Evolutionary conservation across 495 filamentous ascomycete species (phyloP).

Genomic region (Geopyxis carbonaria): DNA sequence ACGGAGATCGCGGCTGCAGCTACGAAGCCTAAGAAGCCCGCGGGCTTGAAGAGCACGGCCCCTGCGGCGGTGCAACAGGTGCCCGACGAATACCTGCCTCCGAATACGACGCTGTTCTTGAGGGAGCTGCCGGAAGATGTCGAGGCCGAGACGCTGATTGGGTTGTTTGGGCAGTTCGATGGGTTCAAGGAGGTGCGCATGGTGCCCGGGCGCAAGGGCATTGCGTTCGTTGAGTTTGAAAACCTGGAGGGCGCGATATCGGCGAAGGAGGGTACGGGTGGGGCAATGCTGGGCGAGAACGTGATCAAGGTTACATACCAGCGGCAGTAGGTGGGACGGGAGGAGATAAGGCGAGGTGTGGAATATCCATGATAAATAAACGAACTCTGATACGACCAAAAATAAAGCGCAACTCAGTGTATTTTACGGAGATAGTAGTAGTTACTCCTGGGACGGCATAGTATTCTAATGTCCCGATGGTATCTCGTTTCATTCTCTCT

Average conservation of each 20-base stretch:
- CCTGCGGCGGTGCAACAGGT: conserved; percentile 55
- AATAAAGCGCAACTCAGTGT: too few species aligned
- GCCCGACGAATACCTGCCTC: conserved; percentile 91
- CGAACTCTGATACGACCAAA: too few species aligned
- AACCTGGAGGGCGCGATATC: conserved; percentile 73
- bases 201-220: conserved; percentile 71
- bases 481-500: too few species aligned
- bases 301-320: conserved; percentile 76
- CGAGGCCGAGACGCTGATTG: conserved; percentile 58
- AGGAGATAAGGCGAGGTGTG: not conserved
- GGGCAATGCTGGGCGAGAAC: conserved; percentile 63
- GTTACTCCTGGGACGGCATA: too few species aligned
- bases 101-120: conserved; percentile 95
- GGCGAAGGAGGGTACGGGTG: conserved; percentile 86
- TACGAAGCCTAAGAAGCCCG: conserved; percentile 42
- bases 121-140: conserved; percentile 82
- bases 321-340: conserved; percentile 42
- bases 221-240: conserved; percentile 96
- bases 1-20: conserved; percentile 36
- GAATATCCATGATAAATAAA: too few species aligned
- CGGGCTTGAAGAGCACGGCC: conserved; percentile 59
- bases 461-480: too few species aligned
- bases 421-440: too few species aligned
- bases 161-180: conserved; percentile 76
- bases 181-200: conserved; percentile 85